A percentile compares a stretch with the other conserved stretches of the same genome.
phyloP scores from a whole-genome alignment of 2,329 filamentous ascomycete genomes.

The Exophiala xenobiotica region DNA sequence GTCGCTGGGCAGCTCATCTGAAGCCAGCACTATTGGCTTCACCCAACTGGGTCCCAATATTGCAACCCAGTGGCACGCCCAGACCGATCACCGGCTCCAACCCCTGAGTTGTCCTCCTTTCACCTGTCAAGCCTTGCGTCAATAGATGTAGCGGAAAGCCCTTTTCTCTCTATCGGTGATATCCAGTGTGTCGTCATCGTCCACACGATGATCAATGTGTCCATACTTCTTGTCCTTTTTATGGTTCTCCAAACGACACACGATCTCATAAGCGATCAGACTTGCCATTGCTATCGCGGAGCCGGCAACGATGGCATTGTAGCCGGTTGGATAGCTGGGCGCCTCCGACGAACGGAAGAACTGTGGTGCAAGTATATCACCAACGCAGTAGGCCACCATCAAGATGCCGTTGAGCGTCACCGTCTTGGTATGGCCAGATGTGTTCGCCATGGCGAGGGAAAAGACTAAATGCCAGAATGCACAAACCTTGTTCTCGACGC shows the following conservation, averaged over 20 bases:
- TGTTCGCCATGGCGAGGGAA: conserved; percentile 48
- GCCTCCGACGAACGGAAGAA: conserved; percentile 28
- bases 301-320: conserved; percentile 28
- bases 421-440: conserved; percentile 54
- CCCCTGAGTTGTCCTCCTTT: too few relatives aligned
- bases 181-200: conserved; percentile 22
- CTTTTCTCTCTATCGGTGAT: conserved; percentile 32
- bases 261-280: conserved; percentile 28
- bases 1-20: neutral
- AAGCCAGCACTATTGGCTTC: conserved; percentile 9
- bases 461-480: conserved; percentile 31
- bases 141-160: conserved; percentile 31
- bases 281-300: conserved; percentile 26
- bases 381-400: conserved; percentile 48
- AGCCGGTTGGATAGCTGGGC: conserved; percentile 29
- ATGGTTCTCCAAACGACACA: conserved; percentile 31
- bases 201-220: too few relatives aligned
- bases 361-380: conserved; percentile 54
- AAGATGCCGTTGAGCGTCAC: conserved; percentile 51
- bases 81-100: too few relatives aligned
- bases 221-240: conserved; percentile 12
- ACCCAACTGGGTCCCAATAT: conserved; percentile 5
- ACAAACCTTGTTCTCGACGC: conserved; percentile 51
- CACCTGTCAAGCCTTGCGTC: too few relatives aligned
- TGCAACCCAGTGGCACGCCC: too few relatives aligned